Evolutionary conservation across 179 eudicot genomes (phyloP), one percentile per base, ranked within the genome.

Genomic region (Gypsophila paniculata): DNA sequence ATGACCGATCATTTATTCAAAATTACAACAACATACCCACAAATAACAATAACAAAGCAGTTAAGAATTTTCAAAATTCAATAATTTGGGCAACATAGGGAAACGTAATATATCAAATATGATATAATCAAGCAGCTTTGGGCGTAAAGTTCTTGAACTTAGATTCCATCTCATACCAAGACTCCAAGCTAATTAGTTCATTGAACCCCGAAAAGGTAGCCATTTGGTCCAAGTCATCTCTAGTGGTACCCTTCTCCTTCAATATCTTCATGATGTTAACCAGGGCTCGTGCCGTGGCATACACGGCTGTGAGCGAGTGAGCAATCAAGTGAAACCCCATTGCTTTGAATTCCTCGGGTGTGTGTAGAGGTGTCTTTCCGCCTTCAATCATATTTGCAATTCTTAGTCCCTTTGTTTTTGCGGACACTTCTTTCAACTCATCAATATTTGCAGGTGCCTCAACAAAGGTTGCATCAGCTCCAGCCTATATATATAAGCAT

Each of bases 381-480:
- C n/a, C n/a, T n/a, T n/a, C n/a, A n/a, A n/a, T n/a, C n/a, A n/a
- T n/a, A 74, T 79, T 82, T 5, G 82, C 81, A 12, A 76, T 70
- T 36, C 76, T 76, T 34, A 76, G 71, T 6, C 85, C 85, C 12
- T 79, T 76, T 13, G 70, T 76, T 53, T 58, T 51, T 4, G 55
- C 22, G 8, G 75, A 82, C 0, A 82, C 81, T 34, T 76, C 78
- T 52, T 66, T 70, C 2, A 79, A 81, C 57, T 82, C 85, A 0
- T 70, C 76, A 22, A 70, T 62, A 15, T 75, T 59, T 2, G 76
- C 63, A 3, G 82, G 80, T 69, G 82, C 85, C 65, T 79, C 85
- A 12, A 82, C 85, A 68, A 82, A 76, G 11, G 74, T 53, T 8
- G 78, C 85, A 57, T 82, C 82, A 26, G 85, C 85, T 74, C 82